Evolutionary conservation across 805 yeast genomes (phyloP), one percentile per base, ranked within the genome.

Genomic region (Candida nonsorbophila): DNA sequence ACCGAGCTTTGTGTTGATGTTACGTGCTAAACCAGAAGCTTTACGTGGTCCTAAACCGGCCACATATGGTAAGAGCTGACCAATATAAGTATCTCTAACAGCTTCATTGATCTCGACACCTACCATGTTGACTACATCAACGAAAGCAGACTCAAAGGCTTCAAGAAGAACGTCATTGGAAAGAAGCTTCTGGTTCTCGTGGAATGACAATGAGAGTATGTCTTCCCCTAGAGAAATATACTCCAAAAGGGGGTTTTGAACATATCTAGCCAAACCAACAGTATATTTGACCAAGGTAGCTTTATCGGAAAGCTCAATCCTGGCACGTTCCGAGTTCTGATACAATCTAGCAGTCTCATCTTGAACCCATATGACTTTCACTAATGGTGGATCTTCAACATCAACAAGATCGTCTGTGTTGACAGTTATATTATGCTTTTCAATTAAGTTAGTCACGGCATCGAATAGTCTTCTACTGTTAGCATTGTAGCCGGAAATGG

Each of bases 41-140:
- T 92, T 92, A 62, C 98, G 79, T 28, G 95, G 94, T 24, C 99
- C 99, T 36, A 92, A 68, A 14, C 99, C 99, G 6, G 94, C 76
- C 28, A 92, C 74, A 49, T 73, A 92, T 17, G 78, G 92, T 37
- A 92, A 63, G 29, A 77, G 56, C 19, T 74, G 72, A 3, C 95
- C 84, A 36, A 76, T 58, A 46, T 85, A 84, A 1, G 77, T 65
- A 32, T 83, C 84, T 35, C 86, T 67, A 5, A 86, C 79, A 6
- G 96, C 95, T 38, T 81, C 88, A 46, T 92, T 90, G 46, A 92
- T 79, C 42, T 90, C 96, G 16, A 90, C 84, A 48, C 99, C 98
- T 30, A 84, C 94, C 64, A 85, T 64, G 53, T 90, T 87, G 9
- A 84, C 84, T 36, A 82, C 77, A 57, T 92, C 98, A 26, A 92